phyloP scores from a whole-genome alignment of 2,329 filamentous ascomycete species.

The Alternaria arbusti region DNA sequence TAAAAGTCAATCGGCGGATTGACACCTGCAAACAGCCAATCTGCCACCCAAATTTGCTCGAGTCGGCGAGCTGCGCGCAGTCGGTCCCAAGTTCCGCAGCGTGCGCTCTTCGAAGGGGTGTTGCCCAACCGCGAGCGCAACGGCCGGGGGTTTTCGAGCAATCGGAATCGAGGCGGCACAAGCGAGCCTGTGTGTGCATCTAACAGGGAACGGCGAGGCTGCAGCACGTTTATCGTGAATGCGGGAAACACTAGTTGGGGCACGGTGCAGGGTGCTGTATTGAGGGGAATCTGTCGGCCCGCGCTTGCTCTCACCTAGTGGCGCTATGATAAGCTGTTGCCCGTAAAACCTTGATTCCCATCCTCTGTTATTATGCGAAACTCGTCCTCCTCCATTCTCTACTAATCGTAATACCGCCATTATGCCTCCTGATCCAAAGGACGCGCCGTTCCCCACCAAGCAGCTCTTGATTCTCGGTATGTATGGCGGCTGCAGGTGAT shows the following conservation, averaged over 20 bases:
- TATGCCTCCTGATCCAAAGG: constrained; percentile 42
- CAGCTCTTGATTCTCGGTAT: constrained; percentile 55
- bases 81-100: background rate
- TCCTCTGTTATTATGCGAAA: constrained; percentile 19
- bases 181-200: constrained; percentile 16
- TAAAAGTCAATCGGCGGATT: constrained; percentile 8
- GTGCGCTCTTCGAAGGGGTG: background rate
- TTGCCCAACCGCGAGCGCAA: background rate
- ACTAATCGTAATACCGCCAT: constrained; percentile 24
- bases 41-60: background rate
- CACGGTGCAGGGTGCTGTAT: constrained; percentile 12
- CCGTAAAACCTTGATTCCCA: constrained; percentile 26
- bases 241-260: constrained; percentile 18
- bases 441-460: constrained; percentile 53
- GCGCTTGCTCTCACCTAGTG: constrained; percentile 24
- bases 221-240: constrained; percentile 17
- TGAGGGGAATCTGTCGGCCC: constrained; percentile 25
- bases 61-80: background rate
- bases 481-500: constrained; percentile 18
- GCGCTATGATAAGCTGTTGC: constrained; percentile 24
- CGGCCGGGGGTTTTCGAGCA: constrained; percentile 3
- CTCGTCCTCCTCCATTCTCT: constrained; percentile 12
- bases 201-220: constrained; percentile 20
- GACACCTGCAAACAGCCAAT: constrained; percentile 4
- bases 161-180: constrained; percentile 15